These are phyloP conservation scores for Lyophyllum decastes DNA, from an alignment of 768 basidiomycete species.

Conservation along the genomic window DNA sequence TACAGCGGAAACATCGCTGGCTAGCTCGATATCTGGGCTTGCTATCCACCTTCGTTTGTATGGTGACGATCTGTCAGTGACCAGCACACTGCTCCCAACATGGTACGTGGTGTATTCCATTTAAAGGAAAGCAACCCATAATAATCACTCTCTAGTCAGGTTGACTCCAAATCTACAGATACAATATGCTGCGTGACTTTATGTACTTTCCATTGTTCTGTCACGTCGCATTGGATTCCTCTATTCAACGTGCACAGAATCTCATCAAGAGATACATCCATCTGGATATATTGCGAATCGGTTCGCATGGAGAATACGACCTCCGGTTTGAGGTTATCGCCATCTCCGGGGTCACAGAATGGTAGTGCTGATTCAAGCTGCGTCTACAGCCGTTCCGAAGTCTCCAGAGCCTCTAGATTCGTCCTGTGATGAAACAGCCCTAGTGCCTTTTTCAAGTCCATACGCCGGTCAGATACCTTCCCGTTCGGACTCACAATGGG, in stretches of 20 bases:
- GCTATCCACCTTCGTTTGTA: neutral
- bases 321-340: neutral
- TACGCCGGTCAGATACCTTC: neutral
- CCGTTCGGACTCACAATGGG: neutral
- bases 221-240: conserved; percentile 2
- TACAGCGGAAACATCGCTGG: neutral
- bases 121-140: neutral
- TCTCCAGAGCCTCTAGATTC: too few relatives aligned
- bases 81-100: neutral
- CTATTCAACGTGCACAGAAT: neutral
- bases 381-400: neutral
- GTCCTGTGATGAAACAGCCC: too few relatives aligned
- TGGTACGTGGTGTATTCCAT: neutral
- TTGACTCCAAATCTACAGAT: conserved; percentile 6
- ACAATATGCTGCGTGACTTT: conserved; percentile 2
- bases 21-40: neutral
- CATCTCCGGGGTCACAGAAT: neutral
- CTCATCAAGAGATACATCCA: conserved; percentile 7
- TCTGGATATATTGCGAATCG: neutral
- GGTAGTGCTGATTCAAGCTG: neutral
- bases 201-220: conserved; percentile 17
- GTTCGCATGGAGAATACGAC: neutral
- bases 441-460: neutral
- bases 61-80: conserved; percentile 1
- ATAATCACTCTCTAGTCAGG: neutral